Conservation (phyloP, 306 rosid species). For the Cotoneaster glaucophyllus region DNA sequence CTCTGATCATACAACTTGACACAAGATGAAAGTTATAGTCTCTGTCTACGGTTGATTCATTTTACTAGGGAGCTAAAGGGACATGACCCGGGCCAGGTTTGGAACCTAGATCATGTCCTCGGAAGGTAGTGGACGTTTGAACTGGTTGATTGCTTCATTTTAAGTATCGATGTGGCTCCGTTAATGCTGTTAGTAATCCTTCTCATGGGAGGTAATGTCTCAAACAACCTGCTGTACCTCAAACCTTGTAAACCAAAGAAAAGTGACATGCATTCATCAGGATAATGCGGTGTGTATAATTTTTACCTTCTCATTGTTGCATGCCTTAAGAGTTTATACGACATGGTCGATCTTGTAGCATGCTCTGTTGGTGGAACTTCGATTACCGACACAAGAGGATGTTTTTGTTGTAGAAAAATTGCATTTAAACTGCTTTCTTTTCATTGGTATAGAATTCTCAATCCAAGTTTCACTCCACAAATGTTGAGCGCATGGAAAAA, state of each 20-base stretch:
- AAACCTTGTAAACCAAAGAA: not conserved
- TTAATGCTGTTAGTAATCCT: not conserved
- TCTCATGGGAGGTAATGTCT: not conserved
- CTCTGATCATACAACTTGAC: constrained; percentile 8
- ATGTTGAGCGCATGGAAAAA: not conserved
- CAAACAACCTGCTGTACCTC: not conserved
- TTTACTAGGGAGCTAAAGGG: not conserved
- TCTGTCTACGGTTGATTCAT: not conserved
- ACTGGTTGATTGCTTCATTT: not conserved
- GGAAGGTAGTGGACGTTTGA: not conserved
- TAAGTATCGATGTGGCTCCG: not conserved
- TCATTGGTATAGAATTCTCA: not conserved
- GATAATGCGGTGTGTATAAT: not conserved
- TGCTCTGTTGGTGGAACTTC: not conserved
- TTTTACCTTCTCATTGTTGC: not conserved
- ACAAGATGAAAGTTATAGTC: not conserved
- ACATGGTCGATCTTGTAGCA: not conserved
- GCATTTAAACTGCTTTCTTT: not conserved
- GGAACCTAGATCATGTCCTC: not conserved
- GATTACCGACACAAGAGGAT: not conserved
- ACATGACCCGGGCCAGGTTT: not conserved
- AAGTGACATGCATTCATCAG: not conserved
- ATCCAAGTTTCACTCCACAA: not conserved
- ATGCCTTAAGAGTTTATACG: not conserved
- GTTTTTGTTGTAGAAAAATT: not conserved